Conservation (phyloP, 2,329 filamentous ascomycete genomes). For the Colletotrichum spaethianum region DNA sequence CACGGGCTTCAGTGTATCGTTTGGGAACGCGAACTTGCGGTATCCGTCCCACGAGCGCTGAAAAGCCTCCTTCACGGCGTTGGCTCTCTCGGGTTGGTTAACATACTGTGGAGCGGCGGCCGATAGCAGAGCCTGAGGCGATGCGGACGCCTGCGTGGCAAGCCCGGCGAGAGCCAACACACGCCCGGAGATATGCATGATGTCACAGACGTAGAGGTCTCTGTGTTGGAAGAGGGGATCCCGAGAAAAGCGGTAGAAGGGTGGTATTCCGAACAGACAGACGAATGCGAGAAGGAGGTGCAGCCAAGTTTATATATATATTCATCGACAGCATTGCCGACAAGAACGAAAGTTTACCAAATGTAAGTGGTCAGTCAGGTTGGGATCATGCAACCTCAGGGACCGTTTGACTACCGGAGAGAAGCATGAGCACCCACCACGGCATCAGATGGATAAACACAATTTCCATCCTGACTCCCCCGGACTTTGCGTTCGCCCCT, state of each 20-base stretch:
- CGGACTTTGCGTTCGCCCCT: conserved; percentile 23
- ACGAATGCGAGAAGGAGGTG: not conserved
- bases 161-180: conserved; percentile 17
- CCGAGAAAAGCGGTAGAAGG: not conserved
- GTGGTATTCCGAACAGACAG: not conserved
- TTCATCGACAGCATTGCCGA: not conserved
- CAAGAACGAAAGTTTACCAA: not conserved
- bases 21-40: conserved; percentile 80
- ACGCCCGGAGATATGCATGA: conserved; percentile 19
- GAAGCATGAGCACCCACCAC: not conserved
- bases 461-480: conserved; percentile 28
- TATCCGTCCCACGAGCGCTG: conserved; percentile 81
- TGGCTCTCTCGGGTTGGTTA: conserved; percentile 61
- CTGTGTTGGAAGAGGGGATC: not conserved
- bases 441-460: conserved; percentile 21
- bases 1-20: conserved; percentile 81
- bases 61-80: conserved; percentile 78
- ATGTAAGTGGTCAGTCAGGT: not conserved
- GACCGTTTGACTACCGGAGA: conserved; percentile 3
- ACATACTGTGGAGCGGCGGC: conserved; percentile 32
- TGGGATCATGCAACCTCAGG: conserved; percentile 26
- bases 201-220: not conserved
- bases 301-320: not conserved
- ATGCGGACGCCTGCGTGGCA: conserved; percentile 11
- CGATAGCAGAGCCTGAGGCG: conserved; percentile 6